Evolutionary conservation across 2,329 filamentous ascomycete species (phyloP).

Genomic region (Ophiocordyceps camponoti-leonardi): DNA sequence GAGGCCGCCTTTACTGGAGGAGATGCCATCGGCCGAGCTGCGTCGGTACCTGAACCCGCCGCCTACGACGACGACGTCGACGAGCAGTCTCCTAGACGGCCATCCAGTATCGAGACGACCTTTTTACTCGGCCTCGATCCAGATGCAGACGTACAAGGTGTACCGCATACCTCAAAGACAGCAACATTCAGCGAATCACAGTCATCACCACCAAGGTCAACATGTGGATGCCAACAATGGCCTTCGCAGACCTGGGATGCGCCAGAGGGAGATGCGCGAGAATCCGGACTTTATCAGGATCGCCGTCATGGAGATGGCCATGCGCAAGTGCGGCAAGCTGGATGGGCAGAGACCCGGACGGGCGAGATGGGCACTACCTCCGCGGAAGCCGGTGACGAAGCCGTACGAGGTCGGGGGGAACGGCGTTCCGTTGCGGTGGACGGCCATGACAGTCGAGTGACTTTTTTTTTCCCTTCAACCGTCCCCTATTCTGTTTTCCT

Average conservation of each 20-base stretch:
- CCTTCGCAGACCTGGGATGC: no score
- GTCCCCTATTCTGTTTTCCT: no score
- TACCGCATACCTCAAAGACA: no score
- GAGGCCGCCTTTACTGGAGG: conserved; percentile 41
- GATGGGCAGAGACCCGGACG: conserved; percentile 49
- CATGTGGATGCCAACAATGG: no score
- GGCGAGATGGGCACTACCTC: conserved; percentile 50
- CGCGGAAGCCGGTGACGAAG: conserved; percentile 35
- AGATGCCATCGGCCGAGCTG: conserved; percentile 48
- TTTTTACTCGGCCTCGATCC: conserved; percentile 48
- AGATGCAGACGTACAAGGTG: conserved; percentile 55
- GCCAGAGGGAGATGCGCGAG: conserved; percentile 51
- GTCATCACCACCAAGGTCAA: no score
- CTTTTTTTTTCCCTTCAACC: no score
- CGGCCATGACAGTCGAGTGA: no score
- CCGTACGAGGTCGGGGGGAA: conserved; percentile 38
- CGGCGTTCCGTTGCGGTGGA: conserved; percentile 28
- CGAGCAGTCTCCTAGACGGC: no score
- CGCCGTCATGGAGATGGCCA: conserved; percentile 56
- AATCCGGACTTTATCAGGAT: conserved; percentile 56
- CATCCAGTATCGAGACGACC: conserved; percentile 12
- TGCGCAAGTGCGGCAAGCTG: conserved; percentile 49
- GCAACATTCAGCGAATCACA: no score
- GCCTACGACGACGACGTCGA: no score
- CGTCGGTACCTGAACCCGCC: conserved; percentile 54